Conservation (phyloP, 306 rosid species). For the Lathyrus sativus region DNA sequence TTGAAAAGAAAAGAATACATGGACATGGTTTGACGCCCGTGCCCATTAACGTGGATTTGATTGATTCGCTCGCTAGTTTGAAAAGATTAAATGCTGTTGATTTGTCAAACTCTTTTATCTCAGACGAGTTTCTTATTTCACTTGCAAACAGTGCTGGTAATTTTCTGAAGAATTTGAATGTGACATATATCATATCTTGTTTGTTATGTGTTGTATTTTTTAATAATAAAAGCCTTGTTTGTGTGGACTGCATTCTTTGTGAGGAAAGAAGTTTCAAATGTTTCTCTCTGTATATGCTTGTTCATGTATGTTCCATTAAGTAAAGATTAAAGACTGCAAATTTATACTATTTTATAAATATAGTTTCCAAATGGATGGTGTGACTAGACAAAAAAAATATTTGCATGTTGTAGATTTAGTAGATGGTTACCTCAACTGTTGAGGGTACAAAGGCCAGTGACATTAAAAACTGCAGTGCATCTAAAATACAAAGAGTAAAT, state of each 20-base stretch:
- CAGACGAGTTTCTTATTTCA: slow-evolving; percentile 60
- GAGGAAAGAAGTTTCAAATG: neutral
- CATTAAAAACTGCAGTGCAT: too few relatives aligned
- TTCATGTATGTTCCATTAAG: too few relatives aligned
- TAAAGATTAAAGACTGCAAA: too few relatives aligned
- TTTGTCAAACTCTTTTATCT: slow-evolving; percentile 49
- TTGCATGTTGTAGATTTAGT: too few relatives aligned
- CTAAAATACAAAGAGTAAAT: too few relatives aligned
- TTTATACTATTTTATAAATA: too few relatives aligned
- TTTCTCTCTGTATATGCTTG: too few relatives aligned
- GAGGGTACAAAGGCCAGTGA: too few relatives aligned
- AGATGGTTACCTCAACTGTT: too few relatives aligned
- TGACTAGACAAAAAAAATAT: too few relatives aligned
- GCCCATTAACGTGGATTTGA: slow-evolving; percentile 35
- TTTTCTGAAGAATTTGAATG: slow-evolving; percentile 37
- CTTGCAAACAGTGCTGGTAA: slow-evolving; percentile 51
- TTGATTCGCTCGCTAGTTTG: slow-evolving; percentile 39
- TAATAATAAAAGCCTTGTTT: neutral
- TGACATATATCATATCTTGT: neutral
- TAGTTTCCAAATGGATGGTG: too few relatives aligned
- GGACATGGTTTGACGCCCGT: slow-evolving; percentile 40
- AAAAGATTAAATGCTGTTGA: slow-evolving; percentile 50
- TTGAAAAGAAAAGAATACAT: slow-evolving; percentile 41
- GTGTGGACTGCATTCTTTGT: neutral
- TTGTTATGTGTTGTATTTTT: neutral